phyloP scores from a whole-genome alignment of 441 rosid species.

The Pelargonium australe region DNA sequence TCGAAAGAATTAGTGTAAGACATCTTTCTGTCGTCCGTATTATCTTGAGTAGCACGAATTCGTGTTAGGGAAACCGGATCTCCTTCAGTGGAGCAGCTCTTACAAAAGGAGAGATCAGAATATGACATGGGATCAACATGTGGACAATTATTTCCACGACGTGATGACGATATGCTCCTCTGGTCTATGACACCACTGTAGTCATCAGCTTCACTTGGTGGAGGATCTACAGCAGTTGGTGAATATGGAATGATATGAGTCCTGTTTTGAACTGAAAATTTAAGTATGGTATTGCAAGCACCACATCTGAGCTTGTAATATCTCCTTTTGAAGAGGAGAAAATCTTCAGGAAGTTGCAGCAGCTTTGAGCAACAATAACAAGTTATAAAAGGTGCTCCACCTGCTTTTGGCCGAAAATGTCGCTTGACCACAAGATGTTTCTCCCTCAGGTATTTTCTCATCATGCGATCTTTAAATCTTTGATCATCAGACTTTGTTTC shows the following conservation, averaged over 20 bases:
- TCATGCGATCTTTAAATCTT: constrained; percentile 32
- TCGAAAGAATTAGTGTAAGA: constrained; percentile 17
- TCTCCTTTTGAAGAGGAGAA: constrained; percentile 43
- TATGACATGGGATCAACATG: constrained; percentile 30
- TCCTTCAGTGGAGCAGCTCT: constrained; percentile 36
- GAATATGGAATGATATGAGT: constrained; percentile 45
- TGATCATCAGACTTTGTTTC: constrained; percentile 50
- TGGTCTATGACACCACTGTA: constrained; percentile 18
- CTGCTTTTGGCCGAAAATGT: constrained; percentile 57
- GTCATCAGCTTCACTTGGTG: constrained; percentile 38
- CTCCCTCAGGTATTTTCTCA: constrained; percentile 40
- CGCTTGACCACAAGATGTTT: constrained; percentile 45
- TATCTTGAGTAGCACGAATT: constrained; percentile 17
- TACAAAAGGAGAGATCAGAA: constrained; percentile 31
- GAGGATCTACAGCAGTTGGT: constrained; percentile 28
- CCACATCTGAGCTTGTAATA: constrained; percentile 69
- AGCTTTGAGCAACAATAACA: constrained; percentile 53
- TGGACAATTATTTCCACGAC: constrained; percentile 29
- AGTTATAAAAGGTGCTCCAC: constrained; percentile 73
- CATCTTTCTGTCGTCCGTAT: constrained; percentile 19
- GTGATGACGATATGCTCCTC: constrained; percentile 29
- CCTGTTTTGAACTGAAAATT: constrained; percentile 44
- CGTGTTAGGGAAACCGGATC: constrained; percentile 23
- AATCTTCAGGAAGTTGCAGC: constrained; percentile 72
- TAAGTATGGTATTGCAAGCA: constrained; percentile 56